phyloP scores from a whole-genome alignment of 1,139 yeast genomes.

The Yamadazyma oceani region DNA sequence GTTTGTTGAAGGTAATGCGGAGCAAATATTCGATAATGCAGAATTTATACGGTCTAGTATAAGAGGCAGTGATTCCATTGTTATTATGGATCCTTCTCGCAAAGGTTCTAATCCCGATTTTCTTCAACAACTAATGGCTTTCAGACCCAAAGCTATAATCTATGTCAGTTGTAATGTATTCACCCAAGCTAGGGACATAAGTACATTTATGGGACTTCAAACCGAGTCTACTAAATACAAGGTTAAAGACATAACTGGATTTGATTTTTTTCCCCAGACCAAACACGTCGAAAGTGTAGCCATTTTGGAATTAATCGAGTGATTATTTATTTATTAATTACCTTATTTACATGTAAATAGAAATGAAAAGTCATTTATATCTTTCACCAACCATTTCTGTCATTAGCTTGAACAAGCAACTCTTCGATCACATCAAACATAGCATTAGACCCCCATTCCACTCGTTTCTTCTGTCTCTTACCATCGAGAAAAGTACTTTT shows the following conservation, averaged over 20 bases:
- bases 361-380: background rate
- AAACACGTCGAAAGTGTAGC: conserved; percentile 49
- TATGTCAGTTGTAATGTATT: conserved; percentile 49
- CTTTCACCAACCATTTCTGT: conserved; percentile 1
- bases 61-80: conserved; percentile 34
- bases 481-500: conserved; percentile 55
- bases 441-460: conserved; percentile 69
- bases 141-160: conserved; percentile 37
- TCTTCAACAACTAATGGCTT: conserved; percentile 35
- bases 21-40: conserved; percentile 30
- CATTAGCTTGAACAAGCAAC: conserved; percentile 11
- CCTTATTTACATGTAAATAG: conserved; percentile 3
- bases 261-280: conserved; percentile 45
- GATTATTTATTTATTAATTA: too few relatives aligned
- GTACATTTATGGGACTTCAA: conserved; percentile 27
- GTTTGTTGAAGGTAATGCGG: conserved; percentile 41
- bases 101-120: conserved; percentile 40
- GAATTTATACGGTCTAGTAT: conserved; percentile 26
- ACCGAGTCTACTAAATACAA: conserved; percentile 21
- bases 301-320: conserved; percentile 24
- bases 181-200: conserved; percentile 47
- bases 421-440: conserved; percentile 57
- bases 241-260: conserved; percentile 37
- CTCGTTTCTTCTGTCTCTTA: conserved; percentile 58
- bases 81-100: conserved; percentile 48